Evolutionary conservation across 768 basidiomycete genomes (phyloP), one percentile per base, ranked within the genome.

Genomic region (Rhizopogon salebrosus): DNA sequence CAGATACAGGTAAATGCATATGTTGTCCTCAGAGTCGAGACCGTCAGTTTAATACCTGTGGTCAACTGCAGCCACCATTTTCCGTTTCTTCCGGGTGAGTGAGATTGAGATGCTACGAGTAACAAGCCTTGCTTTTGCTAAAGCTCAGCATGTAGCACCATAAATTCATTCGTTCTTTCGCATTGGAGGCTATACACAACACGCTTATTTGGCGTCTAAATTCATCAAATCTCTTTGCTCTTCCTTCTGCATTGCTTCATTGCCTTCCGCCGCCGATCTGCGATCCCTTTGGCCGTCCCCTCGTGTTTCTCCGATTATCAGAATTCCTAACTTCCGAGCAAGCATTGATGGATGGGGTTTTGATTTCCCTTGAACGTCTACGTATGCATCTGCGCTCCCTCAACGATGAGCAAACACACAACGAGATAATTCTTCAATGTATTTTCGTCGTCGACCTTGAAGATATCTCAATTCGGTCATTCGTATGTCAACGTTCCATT

Each of bases 1-100:
- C 73, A 27, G 87, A 90, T 72, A 78, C 76, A 41, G 71, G 87
- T 88, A 72, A 62, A 80, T 73, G 87, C 88, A 72, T 61, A 80
- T 73, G 20, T 43, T 13, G 38, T 16, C 22, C n/a, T 22, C 26
- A 22, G 22, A 6, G n/a, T 9, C 5, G 3, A 23, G 20, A 9
- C 26, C 23, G 20, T 45, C 18, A n/a, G 24, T 34, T 35, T 24
- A 56, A 23, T 27, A 7, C 23, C 11, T 22, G 48, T 26, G 18
- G 9, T 34, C 6, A 37, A 26, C 36, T 36, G 13, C 43, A 84
- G 82, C 69, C 45, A 73, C 81, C 27, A 65, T 83, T 35, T 84
- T 83, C 67, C 83, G 82, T 64, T 77, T 85, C 51, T 72, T 79
- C 46, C 79, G 80, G 70, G 87, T 86, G 66, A 61, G 77, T 69